Base-by-base conservation (phyloP, 768 basidiomycete species). In the Mycena metata region DNA sequence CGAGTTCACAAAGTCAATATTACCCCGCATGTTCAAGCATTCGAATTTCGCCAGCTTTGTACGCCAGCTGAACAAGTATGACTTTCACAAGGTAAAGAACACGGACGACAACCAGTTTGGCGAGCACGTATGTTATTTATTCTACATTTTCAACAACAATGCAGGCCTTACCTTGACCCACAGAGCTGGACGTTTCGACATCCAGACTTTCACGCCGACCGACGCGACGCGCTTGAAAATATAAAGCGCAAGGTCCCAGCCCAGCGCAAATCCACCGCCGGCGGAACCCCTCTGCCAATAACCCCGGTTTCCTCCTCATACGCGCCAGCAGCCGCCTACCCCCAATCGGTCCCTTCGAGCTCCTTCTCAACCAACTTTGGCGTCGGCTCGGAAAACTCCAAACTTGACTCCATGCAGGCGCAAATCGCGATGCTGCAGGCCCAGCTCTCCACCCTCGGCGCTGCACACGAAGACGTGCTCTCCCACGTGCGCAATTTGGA, bases 21-120 rank as follows among this genome's bases (percentile, higher is more conserved):
- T 97, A 10, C 95, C 95, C 9, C 91, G 92, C 42, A 90, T 96
- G 85, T 97, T 97, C 89, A 96, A 96, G 78, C 95, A 97, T 77
- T 95, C 93, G 9, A 97, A 97, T 76, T 97, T 97, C 78, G 95
- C 95, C 35, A 89, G 87, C 60, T 97, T 97, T 76, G 96, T 97
- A 7, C 88, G 95, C 12, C 96, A 97, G 79, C 84, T 97, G 39
- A 97, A 97, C 85, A 97, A 96, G 79, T 97, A 97, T 77, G 96
- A 96, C 80, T 97, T 97, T 72, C 96, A 96, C 85, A 97, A 97
- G 84, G 92, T 96, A 70, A 96, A 96, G 79, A 95, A 93, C 74
- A 90, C 89, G 2, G 95, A 96, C 70, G 94, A 94, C 72, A 83
- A 88, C 76, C 88, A 90, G 69, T 94, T 84, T 68, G 85, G 86